A percentile compares a stretch with the other conserved stretches of the same genome.
phyloP scores from a whole-genome alignment of 148 eudicot species.

The Gaultheria prostrata region DNA sequence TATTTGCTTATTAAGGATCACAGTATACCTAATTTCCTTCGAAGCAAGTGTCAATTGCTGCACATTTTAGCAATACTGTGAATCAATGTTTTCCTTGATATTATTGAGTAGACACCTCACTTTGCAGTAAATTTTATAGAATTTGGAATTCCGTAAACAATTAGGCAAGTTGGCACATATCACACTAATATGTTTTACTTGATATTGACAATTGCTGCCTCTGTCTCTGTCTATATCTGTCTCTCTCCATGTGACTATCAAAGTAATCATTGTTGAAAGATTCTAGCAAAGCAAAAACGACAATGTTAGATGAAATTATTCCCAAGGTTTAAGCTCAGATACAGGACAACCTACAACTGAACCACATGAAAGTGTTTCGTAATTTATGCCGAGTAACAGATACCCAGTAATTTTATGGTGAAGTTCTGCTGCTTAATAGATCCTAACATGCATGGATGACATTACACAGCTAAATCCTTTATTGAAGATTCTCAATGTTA shows the following conservation, averaged over 20 bases:
- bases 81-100: too few species aligned
- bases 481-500: background rate
- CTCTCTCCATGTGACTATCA: background rate
- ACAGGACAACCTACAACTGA: background rate
- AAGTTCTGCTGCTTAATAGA: too few species aligned
- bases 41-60: background rate
- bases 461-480: background rate
- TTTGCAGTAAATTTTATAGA: background rate
- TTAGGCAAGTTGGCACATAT: background rate
- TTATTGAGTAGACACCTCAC: too few species aligned
- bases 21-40: too few species aligned
- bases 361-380: background rate
- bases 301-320: background rate
- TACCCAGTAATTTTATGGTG: too few species aligned
- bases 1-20: background rate
- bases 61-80: background rate
- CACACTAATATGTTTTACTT: background rate
- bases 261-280: background rate
- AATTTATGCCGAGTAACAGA: too few species aligned
- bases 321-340: background rate
- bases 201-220: background rate
- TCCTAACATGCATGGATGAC: background rate
- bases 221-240: background rate
- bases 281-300: background rate
- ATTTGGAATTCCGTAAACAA: background rate